Conservation (phyloP, 306 rosid genomes). For the Arachis hypogaea region DNA sequence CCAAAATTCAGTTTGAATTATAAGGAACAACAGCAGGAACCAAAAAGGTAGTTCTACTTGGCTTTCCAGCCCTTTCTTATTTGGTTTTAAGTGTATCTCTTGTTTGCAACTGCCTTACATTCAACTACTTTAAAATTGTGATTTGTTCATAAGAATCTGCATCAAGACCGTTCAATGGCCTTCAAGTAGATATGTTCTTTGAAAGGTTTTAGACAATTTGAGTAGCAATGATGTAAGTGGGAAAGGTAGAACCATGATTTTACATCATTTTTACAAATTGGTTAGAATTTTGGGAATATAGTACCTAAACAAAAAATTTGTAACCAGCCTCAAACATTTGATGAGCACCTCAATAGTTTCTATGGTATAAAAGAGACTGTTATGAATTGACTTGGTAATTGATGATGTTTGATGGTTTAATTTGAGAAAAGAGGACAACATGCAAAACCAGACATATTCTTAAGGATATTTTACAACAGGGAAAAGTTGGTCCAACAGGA, state of each 20-base stretch:
- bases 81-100: constrained; percentile 22
- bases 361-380: neutral
- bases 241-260: neutral
- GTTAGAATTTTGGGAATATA: constrained; percentile 6
- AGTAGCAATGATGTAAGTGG: constrained; percentile 17
- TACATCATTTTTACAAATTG: neutral
- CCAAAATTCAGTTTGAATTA: constrained; percentile 45
- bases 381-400: neutral
- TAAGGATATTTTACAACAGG: constrained; percentile 2
- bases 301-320: neutral
- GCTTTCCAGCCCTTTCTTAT: constrained; percentile 9
- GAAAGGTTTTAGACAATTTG: neutral
- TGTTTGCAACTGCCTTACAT: neutral
- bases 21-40: constrained; percentile 50
- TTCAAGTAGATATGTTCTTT: neutral
- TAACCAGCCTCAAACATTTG: neutral
- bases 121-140: constrained; percentile 18
- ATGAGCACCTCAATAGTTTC: neutral
- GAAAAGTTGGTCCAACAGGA: too few species aligned
- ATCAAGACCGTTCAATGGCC: neutral
- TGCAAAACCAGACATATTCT: neutral
- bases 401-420: neutral
- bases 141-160: constrained; percentile 2
- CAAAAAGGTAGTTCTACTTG: constrained; percentile 59
- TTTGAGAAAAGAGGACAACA: neutral